Percentiles rank a stretch among this genome's conserved stretches.
Evolutionary conservation across 2,329 filamentous ascomycete species (phyloP).

Genomic region (Macrophomina pseudophaseolina): DNA sequence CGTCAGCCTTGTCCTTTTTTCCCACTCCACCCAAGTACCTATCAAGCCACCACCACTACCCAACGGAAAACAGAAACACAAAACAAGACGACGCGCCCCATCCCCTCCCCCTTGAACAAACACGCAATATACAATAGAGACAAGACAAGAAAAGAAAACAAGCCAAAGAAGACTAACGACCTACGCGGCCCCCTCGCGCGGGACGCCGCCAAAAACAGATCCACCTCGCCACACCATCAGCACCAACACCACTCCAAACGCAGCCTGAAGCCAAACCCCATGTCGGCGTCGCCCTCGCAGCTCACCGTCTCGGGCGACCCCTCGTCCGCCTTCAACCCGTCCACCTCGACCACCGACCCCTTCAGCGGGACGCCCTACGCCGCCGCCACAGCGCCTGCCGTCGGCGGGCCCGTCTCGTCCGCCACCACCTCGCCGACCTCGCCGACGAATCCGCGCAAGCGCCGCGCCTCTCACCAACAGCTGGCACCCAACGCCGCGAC

Average conservation of each 20-base stretch:
- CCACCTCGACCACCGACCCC: slow-evolving; percentile 30
- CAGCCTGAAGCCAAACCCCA: slow-evolving; percentile 49
- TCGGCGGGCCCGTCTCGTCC: background rate
- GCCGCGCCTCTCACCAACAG: slow-evolving; percentile 47
- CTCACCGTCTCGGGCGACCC: slow-evolving; percentile 37
- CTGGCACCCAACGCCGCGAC: slow-evolving; percentile 20
- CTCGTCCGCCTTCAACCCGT: background rate
- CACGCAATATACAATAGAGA: background rate
- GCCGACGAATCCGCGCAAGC: slow-evolving; percentile 50
- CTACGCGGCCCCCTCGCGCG: background rate
- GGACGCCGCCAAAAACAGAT: slow-evolving; percentile 12
- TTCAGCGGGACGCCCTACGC: slow-evolving; percentile 15
- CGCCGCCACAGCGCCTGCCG: slow-evolving; percentile 7
- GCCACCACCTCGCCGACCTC: slow-evolving; percentile 9
- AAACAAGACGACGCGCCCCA: no score
- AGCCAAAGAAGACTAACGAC: background rate
- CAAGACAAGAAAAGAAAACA: background rate
- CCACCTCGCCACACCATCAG: slow-evolving; percentile 32
- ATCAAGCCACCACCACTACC: no score
- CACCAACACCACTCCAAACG: slow-evolving; percentile 47
- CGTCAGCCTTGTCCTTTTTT: slow-evolving; percentile 14
- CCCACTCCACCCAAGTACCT: slow-evolving; percentile 2
- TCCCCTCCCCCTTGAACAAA: no score
- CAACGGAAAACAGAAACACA: no score
- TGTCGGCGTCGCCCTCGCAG: slow-evolving; percentile 46